These are phyloP conservation scores for Ustilago xerochloae DNA, from an alignment of 1,284 basidiomycete genomes.

Conservation along the genomic window DNA sequence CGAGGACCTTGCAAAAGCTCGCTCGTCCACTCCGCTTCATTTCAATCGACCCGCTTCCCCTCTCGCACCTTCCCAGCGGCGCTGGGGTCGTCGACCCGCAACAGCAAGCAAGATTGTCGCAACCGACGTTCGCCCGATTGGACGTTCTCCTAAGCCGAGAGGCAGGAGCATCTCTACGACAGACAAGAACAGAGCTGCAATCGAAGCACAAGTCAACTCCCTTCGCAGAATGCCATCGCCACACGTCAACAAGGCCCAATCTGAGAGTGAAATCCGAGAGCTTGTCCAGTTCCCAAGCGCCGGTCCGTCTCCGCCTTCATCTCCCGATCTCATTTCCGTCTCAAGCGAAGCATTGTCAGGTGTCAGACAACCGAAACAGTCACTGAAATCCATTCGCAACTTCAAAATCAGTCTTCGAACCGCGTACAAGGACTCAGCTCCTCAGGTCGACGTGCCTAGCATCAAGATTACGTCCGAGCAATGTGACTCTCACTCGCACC, in stretches of 20 bases:
- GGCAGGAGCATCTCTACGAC: not conserved
- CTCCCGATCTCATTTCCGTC: not conserved
- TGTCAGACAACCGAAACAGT: constrained; percentile 3
- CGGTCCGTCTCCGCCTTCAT: not conserved
- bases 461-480: too few relatives aligned
- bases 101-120: not conserved
- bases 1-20: constrained; percentile 6
- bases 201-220: not conserved
- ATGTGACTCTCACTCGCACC: not conserved
- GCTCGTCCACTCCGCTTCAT: constrained; percentile 11
- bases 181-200: too few relatives aligned
- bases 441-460: too few relatives aligned
- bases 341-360: not conserved
- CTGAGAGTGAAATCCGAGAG: not conserved
- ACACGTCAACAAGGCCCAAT: not conserved
- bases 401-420: constrained; percentile 5
- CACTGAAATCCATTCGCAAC: constrained; percentile 6
- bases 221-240: not conserved
- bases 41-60: constrained; percentile 8
- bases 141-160: not conserved
- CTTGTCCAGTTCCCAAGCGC: not conserved
- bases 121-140: not conserved
- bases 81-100: not conserved
- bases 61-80: not conserved
- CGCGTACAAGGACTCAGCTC: not conserved